Base-by-base conservation (phyloP, 768 basidiomycete genomes). In the Solioccasus polychromus region DNA sequence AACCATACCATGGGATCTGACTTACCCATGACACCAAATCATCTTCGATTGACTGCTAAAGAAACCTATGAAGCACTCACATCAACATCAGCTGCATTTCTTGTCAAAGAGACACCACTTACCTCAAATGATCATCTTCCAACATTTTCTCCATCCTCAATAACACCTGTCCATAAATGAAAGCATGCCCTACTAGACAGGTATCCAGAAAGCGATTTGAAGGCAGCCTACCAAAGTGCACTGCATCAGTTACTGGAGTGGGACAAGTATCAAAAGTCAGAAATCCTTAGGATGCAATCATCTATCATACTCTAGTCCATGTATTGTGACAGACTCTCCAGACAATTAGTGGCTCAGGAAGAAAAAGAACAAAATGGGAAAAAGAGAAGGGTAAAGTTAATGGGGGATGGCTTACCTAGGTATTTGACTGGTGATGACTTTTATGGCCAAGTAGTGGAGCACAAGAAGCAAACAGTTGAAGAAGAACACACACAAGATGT, bases 381-480 rank as follows among this genome's bases (percentile, higher is more conserved):
- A 29, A 45, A 17, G 18, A 48, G 29, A 31, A 60, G 41, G 14
- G 32, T 2, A 20, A 44, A 22, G 12, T 19, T 55, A 2, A 48
- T 42, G 20, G 52, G 43, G 12, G 58, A 66, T 45, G 55, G 62
- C 2, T 30, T 61, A 24, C 53, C 59, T 2, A 50, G 29, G 29
- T 50, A 57, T 8, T 45, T 67, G 18, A 52, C 54, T 12, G 54
- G 53, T n/a, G 45, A 61, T 2, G 48, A 52, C 2, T 63, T 67
- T 34, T 54, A 47, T 18, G 8, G 46, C 8, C 14, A 15, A 1
- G 51, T 55, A 8, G 35, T 42, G 3, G 35, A 50, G 1, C 34
- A 57, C 32, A 46, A 47, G 14, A 35, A 48, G 23, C 9, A 15
- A 26, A 29, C 22, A 8, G n/a, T 23, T 22, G 36, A 47, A 26